phyloP scores from a whole-genome alignment of 2,329 filamentous ascomycete genomes.

The Beauveria sp. region DNA sequence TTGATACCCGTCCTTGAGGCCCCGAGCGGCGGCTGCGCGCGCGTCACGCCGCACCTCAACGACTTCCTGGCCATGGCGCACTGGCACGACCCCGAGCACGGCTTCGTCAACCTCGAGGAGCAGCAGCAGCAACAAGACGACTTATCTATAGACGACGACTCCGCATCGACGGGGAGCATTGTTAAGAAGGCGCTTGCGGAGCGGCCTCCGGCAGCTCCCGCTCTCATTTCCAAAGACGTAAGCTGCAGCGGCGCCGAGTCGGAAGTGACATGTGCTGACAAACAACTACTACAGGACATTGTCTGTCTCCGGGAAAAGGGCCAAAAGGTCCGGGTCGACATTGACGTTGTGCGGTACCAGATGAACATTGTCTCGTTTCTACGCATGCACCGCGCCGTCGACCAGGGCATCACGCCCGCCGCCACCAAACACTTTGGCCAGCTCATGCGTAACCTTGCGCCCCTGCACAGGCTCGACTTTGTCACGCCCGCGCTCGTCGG shows the following conservation, averaged over 20 bases:
- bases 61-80: constrained; percentile 86
- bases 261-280: not conserved
- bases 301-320: constrained; percentile 51
- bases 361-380: constrained; percentile 85
- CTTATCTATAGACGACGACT: constrained; percentile 21
- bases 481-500: constrained; percentile 77
- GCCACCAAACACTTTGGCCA: constrained; percentile 72
- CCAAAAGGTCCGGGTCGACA: constrained; percentile 53
- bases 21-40: constrained; percentile 36
- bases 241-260: not conserved
- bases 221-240: constrained; percentile 38
- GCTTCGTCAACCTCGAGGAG: constrained; percentile 68
- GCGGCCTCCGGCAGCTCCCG: constrained; percentile 17
- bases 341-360: constrained; percentile 76
- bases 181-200: constrained; percentile 29
- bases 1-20: constrained; percentile 65
- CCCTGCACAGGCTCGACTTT: constrained; percentile 72
- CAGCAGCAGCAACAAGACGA: constrained; percentile 19
- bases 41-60: constrained; percentile 55
- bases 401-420: constrained; percentile 65
- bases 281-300: constrained; percentile 38
- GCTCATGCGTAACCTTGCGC: constrained; percentile 65
- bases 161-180: constrained; percentile 36
- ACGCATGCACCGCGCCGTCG: constrained; percentile 78
- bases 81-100: constrained; percentile 66